Base-by-base conservation (phyloP, 306 rosid genomes). In the Sphenostylis stenocarpa region DNA sequence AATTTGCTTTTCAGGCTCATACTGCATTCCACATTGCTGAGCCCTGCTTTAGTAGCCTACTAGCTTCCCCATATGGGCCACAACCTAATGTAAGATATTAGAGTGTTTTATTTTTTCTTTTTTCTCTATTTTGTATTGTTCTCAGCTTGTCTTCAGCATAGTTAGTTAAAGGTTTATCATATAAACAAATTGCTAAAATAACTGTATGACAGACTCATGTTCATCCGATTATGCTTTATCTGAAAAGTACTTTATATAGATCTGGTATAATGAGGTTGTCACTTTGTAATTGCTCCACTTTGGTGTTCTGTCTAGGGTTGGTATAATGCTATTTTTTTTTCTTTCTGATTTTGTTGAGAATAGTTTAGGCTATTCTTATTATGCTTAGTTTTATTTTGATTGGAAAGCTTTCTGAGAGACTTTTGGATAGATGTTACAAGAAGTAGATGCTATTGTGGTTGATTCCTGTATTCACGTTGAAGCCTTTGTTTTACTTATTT, bases 11-110 rank as follows among this genome's bases (percentile, higher is more conserved):
- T 77, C 87, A 90, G 96, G 88, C 83, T 85, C 86, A 75, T 62
- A 29, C 80, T 75, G 85, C 91, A 16, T 77, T 82, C 80, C 84
- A 74, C 61, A 63, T 63, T 74, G 83, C 81, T 6, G 84, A 88
- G 14, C 92, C 88, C 24, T 79, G 77, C 82, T 85, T 75, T 47
- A 77, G 80, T 41, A 74, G 85, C 44, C 67, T 86, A 63, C 55
- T 85, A 47, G 76, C 86, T 84, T 74, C 85, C 78, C 67, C 85
- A 16, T 92, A 76, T 87, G 90, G 74, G 39, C 85, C 81, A 70
- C 88, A 82, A 33, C 61, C 86, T 64, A 83, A 75, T 77, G 93
- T 90, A 70, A 81, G 44, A 34, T 58, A 21, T 12, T 33, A 15
- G 19, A 76, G 34, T 43, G 14, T 19, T 24, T 15, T n/a, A n/a